Conservation (phyloP, 495 filamentous ascomycete species). For the Xylaria intraflava region DNA sequence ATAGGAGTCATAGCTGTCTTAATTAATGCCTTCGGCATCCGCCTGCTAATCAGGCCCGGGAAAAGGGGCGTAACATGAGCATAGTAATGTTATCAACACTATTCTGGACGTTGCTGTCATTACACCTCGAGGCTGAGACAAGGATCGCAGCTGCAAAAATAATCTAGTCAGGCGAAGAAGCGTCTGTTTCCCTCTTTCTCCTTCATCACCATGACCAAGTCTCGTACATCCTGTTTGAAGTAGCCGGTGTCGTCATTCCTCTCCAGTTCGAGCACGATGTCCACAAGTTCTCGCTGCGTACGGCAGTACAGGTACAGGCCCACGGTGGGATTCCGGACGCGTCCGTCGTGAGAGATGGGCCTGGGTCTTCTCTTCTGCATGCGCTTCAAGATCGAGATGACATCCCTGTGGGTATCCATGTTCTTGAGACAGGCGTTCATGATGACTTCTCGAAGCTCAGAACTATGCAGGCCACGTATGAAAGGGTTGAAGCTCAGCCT, state of each 20-base stretch:
- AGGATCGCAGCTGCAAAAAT: not conserved
- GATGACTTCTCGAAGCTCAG: constrained; percentile 10
- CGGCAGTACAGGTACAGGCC: constrained; percentile 11
- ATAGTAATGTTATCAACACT: no score
- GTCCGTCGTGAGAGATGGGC: not conserved
- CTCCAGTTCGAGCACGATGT: constrained; percentile 5
- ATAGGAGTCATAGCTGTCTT: no score
- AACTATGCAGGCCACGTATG: constrained; percentile 2
- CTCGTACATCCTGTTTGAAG: constrained; percentile 3
- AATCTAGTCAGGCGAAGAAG: not conserved
- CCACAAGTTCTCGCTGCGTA: constrained; percentile 1
- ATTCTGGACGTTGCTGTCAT: no score
- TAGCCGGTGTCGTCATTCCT: not conserved
- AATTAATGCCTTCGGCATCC: no score
- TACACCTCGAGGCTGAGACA: not conserved
- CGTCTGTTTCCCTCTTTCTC: not conserved
- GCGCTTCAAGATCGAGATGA: constrained; percentile 2
- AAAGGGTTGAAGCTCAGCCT: not conserved
- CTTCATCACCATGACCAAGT: not conserved
- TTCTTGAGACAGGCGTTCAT: constrained; percentile 8
- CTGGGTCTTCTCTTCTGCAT: constrained; percentile 5
- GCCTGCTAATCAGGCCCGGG: no score
- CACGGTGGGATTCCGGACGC: not conserved
- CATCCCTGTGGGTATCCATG: constrained; percentile 3
- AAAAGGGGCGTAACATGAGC: no score